phyloP scores from a whole-genome alignment of 2,329 filamentous ascomycete genomes.

The Fusarium decemcellulare region DNA sequence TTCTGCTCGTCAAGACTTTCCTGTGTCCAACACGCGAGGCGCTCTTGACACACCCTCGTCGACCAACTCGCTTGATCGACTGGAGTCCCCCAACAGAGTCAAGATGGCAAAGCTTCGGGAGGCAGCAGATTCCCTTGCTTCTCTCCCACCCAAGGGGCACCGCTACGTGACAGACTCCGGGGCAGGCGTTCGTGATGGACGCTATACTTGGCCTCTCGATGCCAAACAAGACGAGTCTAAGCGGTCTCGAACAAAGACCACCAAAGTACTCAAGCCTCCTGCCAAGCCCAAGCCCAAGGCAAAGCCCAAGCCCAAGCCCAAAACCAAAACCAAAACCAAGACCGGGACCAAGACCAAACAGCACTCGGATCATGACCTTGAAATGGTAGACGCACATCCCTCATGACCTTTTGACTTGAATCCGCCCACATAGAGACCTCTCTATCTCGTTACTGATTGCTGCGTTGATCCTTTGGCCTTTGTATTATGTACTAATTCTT shows the following conservation, averaged over 20 bases:
- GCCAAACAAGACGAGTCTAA: conserved; percentile 9
- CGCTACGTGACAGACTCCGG: conserved; percentile 31
- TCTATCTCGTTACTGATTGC: background rate
- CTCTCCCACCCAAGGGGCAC: conserved; percentile 17
- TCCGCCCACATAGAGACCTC: background rate
- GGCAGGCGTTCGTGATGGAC: conserved; percentile 16
- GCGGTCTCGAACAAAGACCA: conserved; percentile 22
- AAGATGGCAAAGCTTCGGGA: conserved; percentile 23
- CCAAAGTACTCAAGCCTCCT: conserved; percentile 13
- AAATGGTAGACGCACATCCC: conserved; percentile 33
- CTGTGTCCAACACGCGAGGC: conserved; percentile 20
- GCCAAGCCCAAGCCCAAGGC: conserved; percentile 14
- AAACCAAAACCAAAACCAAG: too few species aligned
- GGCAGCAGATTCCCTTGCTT: conserved; percentile 26
- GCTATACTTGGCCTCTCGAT: conserved; percentile 25
- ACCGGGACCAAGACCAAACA: conserved; percentile 2
- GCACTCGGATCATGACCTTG: conserved; percentile 15
- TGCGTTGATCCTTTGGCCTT: background rate
- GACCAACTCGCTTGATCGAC: conserved; percentile 2
- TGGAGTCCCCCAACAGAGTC: conserved; percentile 8
- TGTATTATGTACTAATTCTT: conserved; percentile 32
- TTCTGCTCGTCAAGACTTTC: conserved; percentile 16
- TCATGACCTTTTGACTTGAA: background rate
- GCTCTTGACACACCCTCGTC: conserved; percentile 3
- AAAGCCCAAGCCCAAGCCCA: too few species aligned